phyloP scores from a whole-genome alignment of 1,284 basidiomycete genomes.

The Exobasidium cylindrosporum region DNA sequence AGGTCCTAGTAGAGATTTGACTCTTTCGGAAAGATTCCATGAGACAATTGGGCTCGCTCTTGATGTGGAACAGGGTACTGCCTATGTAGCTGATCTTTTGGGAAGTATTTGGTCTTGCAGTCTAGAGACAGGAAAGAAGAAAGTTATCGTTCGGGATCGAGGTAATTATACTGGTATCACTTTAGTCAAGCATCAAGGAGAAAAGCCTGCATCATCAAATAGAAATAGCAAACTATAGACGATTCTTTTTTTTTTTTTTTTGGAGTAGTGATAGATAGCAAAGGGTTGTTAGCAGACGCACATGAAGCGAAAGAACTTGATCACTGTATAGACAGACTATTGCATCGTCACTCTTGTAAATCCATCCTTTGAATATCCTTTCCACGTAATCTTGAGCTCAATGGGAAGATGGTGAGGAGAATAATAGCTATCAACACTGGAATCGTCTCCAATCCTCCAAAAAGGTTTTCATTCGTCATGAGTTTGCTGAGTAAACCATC shows the following conservation, averaged over 20 bases:
- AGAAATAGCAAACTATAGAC: too few species aligned
- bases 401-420: conserved; percentile 60
- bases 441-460: conserved; percentile 55
- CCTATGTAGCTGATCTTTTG: conserved; percentile 17
- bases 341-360: too few species aligned
- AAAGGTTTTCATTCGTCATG: conserved; percentile 53
- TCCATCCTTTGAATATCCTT: too few species aligned
- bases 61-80: conserved; percentile 7
- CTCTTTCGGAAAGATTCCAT: conserved; percentile 68
- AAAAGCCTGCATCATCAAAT: too few species aligned
- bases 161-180: conserved; percentile 1
- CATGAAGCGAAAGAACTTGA: too few species aligned
- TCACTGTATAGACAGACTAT: too few species aligned
- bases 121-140: neutral
- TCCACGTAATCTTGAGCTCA: too few species aligned
- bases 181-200: neutral
- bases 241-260: too few species aligned
- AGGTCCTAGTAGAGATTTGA: conserved; percentile 2
- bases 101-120: neutral
- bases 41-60: conserved; percentile 17
- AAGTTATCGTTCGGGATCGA: neutral
- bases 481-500: conserved; percentile 55
- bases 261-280: too few species aligned
- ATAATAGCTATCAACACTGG: conserved; percentile 56
- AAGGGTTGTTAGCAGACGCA: too few species aligned